Base-by-base conservation (phyloP, 1,284 basidiomycete species). In the Albatrellus sp. region DNA sequence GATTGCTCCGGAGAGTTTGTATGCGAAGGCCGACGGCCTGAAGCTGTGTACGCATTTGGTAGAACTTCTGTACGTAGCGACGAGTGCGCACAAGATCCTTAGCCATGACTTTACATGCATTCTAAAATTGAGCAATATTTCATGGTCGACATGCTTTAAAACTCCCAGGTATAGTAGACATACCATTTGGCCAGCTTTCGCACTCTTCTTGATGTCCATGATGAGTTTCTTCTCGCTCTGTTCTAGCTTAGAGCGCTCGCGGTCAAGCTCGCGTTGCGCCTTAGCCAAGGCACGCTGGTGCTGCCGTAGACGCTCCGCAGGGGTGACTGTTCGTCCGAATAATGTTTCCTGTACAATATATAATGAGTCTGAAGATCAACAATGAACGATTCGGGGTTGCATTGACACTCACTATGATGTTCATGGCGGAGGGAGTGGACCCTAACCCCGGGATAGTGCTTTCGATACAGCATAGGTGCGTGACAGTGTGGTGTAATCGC, bases 21-120 rank as follows among this genome's bases (percentile, higher is more conserved):
- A 99, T 96, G 50, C 96, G 77, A 47, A 99, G 69, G 13, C 87
- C 83, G 38, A 99, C 91, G 5, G 94, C 96, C 64, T 99, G 96
- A 1, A 99, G 73, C 60, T 98, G 96, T 1, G 96, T 98, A 49
- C 90, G 78, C 94, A 98, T 98, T 60, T 94, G 90, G 57, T 97
- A 91, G 69, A 98, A 98, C 63, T 98, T 98, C 64, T 98, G 92
- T 29, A 96, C 75, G 60, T 98, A 98, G 57, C 89, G 76, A 42
- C 96, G 73, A 19, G 94, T 98, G 51, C 96, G 77, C 51, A 98
- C 92, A 46, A 99, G 82, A 60, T 99, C 96, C 63, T 96, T 97
- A 32, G 96, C 96, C 85, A 98, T 96, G 50, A 98, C 87, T 71
- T 98, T 98, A 72, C 93, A 98, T 11, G 91, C 90, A 61, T 90